Base-by-base conservation (phyloP, 768 basidiomycete species). In the Kwoniella botswanensis region DNA sequence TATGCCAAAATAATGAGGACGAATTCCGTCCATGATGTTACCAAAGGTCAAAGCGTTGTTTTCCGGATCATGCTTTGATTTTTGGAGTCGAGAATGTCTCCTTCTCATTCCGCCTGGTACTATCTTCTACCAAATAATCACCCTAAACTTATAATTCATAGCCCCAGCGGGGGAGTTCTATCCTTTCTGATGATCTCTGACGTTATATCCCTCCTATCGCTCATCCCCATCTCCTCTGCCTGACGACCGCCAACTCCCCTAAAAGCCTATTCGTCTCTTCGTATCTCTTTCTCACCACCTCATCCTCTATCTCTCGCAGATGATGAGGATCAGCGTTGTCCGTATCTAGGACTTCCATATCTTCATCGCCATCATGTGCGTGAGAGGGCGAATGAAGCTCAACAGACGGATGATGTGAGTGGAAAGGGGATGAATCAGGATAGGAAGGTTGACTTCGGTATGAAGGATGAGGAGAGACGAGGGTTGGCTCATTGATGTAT, bases 191-290 rank as follows among this genome's bases (percentile, higher is more conserved):
- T 35, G 35, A 35, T 35, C 35, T 35, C 35, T 35, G 35, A 35
- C 35, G 35, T 4, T 35, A 35, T 35, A 35, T 35, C 35, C 35
- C 35, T 35, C 18, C 46, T 18, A 50, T 13, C 12, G 10, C 46
- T 59, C 53, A 62, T 0, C 78, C 76, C 76, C 74, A 78, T 55
- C 79, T 66, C 24, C 53, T 61, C 53, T 74, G 56, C 64, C 79
- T 69, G 4, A 70, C 77, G 1, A 80, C 74, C 13, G 73, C 77
- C 42, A 80, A 58, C 61, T 78, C 75, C 13, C 70, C 76, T 60
- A 80, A 70, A n/a, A 80, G 62, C 53, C 76, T 73, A 74, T 80
- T 80, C n/a, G 79, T 70, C 71, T 80, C 79, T 46, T 80, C 79
- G 64, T 80, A 80, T 42, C 76, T 59, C 22, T 65, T 72, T 60